Conservation (phyloP, 208 protist genomes). For the Naegleria lovaniensis region DNA sequence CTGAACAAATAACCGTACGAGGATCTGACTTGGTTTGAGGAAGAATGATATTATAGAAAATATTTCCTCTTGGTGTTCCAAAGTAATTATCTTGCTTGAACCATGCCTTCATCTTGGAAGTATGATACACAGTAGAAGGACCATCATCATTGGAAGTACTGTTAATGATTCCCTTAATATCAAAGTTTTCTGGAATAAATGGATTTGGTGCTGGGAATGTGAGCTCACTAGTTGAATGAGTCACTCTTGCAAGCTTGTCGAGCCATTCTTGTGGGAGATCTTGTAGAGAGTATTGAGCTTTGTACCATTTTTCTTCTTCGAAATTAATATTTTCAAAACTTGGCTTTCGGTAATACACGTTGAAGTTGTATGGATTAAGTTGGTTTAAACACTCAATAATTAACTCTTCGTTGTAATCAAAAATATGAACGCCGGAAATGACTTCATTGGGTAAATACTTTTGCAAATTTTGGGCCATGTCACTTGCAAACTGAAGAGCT, state of each 20-base stretch:
- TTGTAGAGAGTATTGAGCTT: neutral
- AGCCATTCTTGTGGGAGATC: neutral
- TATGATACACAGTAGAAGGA: neutral
- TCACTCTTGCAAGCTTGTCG: neutral
- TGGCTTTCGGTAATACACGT: neutral
- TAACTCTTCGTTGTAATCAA: constrained; percentile 49
- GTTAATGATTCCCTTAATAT: neutral
- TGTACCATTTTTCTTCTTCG: constrained; percentile 6
- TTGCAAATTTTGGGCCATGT: constrained; percentile 49
- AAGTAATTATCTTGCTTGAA: constrained; percentile 26
- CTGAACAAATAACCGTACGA: neutral
- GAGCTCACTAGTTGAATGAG: neutral
- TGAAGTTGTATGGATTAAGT: neutral
- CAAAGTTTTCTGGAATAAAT: constrained; percentile 25
- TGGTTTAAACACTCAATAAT: neutral
- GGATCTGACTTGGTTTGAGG: neutral
- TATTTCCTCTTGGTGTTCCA: neutral
- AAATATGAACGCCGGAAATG: constrained; percentile 46
- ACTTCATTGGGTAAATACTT: constrained; percentile 50
- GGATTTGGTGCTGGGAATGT: neutral
- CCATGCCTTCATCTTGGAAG: neutral
- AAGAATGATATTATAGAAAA: constrained; percentile 9
- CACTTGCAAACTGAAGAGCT: constrained; percentile 47
- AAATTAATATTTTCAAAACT: neutral
- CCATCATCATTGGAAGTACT: neutral